phyloP scores from a whole-genome alignment of 23 red algal genomes.

The Gracilaria domingensis region DNA sequence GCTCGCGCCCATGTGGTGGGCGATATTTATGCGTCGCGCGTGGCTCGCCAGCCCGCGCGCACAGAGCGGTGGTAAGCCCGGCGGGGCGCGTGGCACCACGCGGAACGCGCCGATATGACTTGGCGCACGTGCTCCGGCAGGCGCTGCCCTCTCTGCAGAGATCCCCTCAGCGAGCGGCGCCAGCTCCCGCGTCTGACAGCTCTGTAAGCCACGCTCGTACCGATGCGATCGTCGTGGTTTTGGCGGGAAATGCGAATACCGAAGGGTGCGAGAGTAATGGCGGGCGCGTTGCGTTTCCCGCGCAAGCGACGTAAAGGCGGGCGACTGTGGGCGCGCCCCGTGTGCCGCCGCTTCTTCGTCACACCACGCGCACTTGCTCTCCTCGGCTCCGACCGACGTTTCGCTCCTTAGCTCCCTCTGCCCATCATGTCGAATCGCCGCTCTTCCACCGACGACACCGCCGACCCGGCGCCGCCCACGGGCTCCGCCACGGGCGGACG shows the following conservation, averaged over 20 bases:
- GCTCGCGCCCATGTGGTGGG: not conserved
- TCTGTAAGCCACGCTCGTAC: not conserved
- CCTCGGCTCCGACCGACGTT: not conserved
- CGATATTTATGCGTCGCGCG: not conserved
- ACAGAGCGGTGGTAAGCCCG: not conserved
- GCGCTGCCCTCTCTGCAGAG: not conserved
- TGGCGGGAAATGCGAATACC: constrained; percentile 14
- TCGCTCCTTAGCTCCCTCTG: not conserved
- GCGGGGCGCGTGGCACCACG: not conserved
- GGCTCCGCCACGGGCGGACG: not conserved
- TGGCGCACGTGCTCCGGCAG: constrained; percentile 30
- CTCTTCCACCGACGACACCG: constrained; percentile 35
- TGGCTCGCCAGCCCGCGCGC: no score
- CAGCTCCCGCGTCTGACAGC: not conserved
- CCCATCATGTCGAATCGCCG: constrained; percentile 22
- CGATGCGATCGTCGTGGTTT: not conserved
- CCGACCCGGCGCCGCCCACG: constrained; percentile 20
- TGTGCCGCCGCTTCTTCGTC: not conserved
- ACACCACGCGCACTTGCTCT: not conserved
- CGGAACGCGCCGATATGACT: not conserved
- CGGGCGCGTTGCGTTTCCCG: not conserved
- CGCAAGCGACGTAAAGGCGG: no score
- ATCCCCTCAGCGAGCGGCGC: not conserved
- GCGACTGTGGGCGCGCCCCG: no score
- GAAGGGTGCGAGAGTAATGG: not conserved